Evolutionary conservation across 352 stramenopile species (phyloP), one percentile per base, ranked within the genome.

Genomic region (Pythium rhizo-oryzae): DNA sequence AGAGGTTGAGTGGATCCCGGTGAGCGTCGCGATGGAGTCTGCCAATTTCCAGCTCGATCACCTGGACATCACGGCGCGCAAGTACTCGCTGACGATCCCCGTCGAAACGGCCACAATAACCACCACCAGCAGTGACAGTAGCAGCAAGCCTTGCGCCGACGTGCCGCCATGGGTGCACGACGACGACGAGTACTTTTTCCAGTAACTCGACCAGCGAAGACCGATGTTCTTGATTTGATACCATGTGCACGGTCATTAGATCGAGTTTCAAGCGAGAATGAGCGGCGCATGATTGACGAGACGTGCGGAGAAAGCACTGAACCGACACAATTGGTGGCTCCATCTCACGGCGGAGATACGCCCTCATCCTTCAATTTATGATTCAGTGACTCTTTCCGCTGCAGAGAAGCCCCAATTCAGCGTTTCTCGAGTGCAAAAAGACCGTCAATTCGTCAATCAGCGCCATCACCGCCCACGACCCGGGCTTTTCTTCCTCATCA

Each of bases 1-100:
- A 21, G 51, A 51, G 24, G 62, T 54, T 50, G 60, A 70, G 51
- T 74, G 68, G 68, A 66, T 74, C 18, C 62, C 68, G 4, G 19
- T 70, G 37, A 68, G 68, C 30, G 50, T 70, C 9, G 59, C 59
- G 12, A 21, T 67, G 15, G 60, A 74, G 56, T 65, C 46, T 7
- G 9, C 55, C 1, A 28, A 8, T 8, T 69, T 69, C 35, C 25
- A 60, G 0, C 5, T 67, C 0, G 39, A 61, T n/a, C 41, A 56
- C 8, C 33, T 70, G n/a, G 46, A 74, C 61, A 55, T 65, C 13
- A 16, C 43, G 24, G 25, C 30, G 28, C 56, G 56, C 0, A 54
- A 64, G 46, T 72, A 72, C 59, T 60, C 66, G 21, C 24, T 72
- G 15, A 72, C 65, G 19, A 37, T 25, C 46, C 28, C n/a, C 23